Conservation (phyloP, 2,329 filamentous ascomycete species). For the Epichloe baconii region DNA sequence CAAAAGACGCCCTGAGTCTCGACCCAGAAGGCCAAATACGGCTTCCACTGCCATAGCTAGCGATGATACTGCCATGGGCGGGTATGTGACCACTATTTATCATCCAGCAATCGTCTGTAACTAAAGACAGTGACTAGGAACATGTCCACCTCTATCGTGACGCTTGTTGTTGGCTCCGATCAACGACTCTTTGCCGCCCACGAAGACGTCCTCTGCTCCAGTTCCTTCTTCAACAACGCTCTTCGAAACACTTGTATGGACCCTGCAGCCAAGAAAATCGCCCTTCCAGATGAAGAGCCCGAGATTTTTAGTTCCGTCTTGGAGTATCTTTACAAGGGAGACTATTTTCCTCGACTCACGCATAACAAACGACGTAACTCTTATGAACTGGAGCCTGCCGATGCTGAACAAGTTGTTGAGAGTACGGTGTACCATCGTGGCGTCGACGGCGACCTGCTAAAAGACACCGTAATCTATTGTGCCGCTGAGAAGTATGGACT, state of each 20-base stretch:
- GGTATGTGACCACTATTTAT: constrained; percentile 22
- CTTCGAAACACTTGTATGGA: constrained; percentile 24
- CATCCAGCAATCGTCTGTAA: neutral
- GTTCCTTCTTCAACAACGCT: constrained; percentile 55
- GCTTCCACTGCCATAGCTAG: constrained; percentile 25
- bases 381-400: constrained; percentile 64
- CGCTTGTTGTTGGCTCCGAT: constrained; percentile 65
- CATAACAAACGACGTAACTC: constrained; percentile 70
- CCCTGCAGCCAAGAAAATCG: constrained; percentile 49
- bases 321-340: constrained; percentile 87
- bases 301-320: constrained; percentile 84
- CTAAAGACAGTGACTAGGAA: neutral
- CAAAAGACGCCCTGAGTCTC: constrained; percentile 38
- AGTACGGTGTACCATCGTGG: constrained; percentile 57
- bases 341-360: constrained; percentile 74
- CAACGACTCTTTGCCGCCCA: constrained; percentile 85
- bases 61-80: constrained; percentile 28
- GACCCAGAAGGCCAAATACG: constrained; percentile 33
- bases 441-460: constrained; percentile 56
- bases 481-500: constrained; percentile 74
- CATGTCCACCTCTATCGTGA: constrained; percentile 56
- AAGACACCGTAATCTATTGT: constrained; percentile 86
- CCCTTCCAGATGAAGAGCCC: constrained; percentile 73
- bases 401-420: constrained; percentile 36
- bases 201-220: constrained; percentile 67